These are phyloP conservation scores for Monsonia emarginata DNA, from an alignment of 441 rosid species.

Conservation along the genomic window DNA sequence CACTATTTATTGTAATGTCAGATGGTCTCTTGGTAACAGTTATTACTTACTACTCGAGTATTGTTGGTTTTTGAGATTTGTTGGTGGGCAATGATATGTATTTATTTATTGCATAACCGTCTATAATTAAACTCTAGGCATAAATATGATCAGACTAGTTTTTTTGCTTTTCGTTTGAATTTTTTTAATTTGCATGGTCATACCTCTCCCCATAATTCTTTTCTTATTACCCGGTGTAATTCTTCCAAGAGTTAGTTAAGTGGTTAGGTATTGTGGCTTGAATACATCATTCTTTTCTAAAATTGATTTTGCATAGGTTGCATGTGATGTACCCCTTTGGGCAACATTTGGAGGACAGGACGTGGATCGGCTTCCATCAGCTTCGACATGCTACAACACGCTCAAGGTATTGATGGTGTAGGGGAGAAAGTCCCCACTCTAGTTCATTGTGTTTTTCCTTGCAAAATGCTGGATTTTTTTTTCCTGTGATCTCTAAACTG, in stretches of 20 bases:
- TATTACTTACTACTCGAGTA: no score
- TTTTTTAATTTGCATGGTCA: no score
- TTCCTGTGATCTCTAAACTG: slow-evolving; percentile 6
- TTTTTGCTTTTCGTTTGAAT: not conserved
- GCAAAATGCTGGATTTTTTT: slow-evolving; percentile 5
- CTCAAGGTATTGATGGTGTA: slow-evolving; percentile 52
- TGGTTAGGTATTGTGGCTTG: not conserved
- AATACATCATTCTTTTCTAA: no score
- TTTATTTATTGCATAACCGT: no score
- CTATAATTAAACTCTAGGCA: not conserved
- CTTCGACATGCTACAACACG: slow-evolving; percentile 98
- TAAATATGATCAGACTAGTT: not conserved
- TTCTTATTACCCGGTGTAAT: not conserved
- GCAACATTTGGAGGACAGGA: slow-evolving; percentile 93
- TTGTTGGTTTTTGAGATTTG: no score
- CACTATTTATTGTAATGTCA: no score
- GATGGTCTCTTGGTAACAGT: no score
- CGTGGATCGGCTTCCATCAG: slow-evolving; percentile 95
- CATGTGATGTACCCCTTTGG: slow-evolving; percentile 87
- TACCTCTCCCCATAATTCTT: not conserved
- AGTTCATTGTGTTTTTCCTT: not conserved
- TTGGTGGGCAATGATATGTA: not conserved
- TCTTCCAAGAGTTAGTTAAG: not conserved
- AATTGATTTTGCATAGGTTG: slow-evolving; percentile 45
- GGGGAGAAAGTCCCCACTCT: not conserved